Percentiles rank a stretch among this genome's conserved stretches.
These are phyloP conservation scores for Podospora bellae-mahoneyi DNA, from an alignment of 495 filamentous ascomycete species.

Conservation along the genomic window DNA sequence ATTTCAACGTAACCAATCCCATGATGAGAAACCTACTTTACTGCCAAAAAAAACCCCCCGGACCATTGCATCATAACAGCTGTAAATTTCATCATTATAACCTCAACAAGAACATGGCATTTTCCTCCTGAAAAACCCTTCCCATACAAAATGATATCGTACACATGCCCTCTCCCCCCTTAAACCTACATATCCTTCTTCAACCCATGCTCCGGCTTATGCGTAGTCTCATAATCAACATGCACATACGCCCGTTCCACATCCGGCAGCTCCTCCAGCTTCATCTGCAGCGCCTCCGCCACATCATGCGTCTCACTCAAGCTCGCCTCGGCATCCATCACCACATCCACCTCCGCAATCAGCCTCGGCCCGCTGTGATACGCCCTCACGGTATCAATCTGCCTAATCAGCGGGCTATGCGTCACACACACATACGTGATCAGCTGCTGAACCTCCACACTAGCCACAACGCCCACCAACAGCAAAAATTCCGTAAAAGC, in stretches of 20 bases:
- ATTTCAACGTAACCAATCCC: no score
- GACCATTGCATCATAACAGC: no score
- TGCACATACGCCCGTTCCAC: slow-evolving; percentile 96
- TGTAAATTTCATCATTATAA: no score
- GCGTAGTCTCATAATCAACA: slow-evolving; percentile 93
- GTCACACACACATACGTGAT: slow-evolving; percentile 98
- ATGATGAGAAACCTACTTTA: no score
- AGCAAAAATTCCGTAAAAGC: slow-evolving; percentile 88
- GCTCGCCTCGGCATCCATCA: slow-evolving; percentile 68
- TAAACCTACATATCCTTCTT: slow-evolving; percentile 52
- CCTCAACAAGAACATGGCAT: not conserved
- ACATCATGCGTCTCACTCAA: slow-evolving; percentile 86
- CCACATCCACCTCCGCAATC: slow-evolving; percentile 86
- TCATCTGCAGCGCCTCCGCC: slow-evolving; percentile 90
- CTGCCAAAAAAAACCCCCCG: no score
- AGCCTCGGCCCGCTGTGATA: slow-evolving; percentile 89
- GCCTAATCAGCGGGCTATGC: slow-evolving; percentile 71
- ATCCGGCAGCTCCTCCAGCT: slow-evolving; percentile 87
- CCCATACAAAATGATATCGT: not conserved
- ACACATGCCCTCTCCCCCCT: not conserved
- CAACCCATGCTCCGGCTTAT: slow-evolving; percentile 72
- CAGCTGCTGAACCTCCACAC: slow-evolving; percentile 81
- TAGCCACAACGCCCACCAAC: slow-evolving; percentile 82
- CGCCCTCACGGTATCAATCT: slow-evolving; percentile 90
- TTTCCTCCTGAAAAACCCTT: not conserved